Base-by-base conservation (phyloP, 805 yeast genomes). In the Candida loeiensis region DNA sequence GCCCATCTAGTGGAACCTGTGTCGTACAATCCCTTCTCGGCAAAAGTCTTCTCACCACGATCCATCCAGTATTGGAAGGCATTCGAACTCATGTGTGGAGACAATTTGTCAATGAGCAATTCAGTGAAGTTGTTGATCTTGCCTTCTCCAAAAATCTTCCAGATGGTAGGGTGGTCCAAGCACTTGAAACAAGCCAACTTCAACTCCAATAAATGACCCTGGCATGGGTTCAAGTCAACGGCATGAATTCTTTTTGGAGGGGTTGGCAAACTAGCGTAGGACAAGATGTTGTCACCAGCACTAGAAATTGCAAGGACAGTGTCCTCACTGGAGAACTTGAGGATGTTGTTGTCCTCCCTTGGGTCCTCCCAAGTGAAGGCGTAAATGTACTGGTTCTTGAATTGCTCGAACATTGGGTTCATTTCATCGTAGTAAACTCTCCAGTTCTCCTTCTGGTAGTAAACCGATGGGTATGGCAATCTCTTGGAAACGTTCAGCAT, bases 331-430 rank as follows among this genome's bases (percentile, higher is more conserved):
- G 70, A 66, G 51, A 85, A 67, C 32, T 79, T 73, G 49, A 85
- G 69, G 41, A 85, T 81, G 36, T 71, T 71, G 45, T 77, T 76
- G 64, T 85, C 95, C 63, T 84, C 93, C 41, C 83, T 73, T 21
- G 95, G 95, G 56, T 86, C 95, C 61, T 85, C 95, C 95, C 95
- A 85, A 5, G 95, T 85, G 61, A 85, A 85, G 4, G 95, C 90
- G 56, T 85, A 86, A 45, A 85, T 86, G 59, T 84, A 85, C 63
- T 85, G 89, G 54, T 83, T 74, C 44, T 76, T 78, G 66, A 85
- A 85, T 59, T 84, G 89, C 36, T 73, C 75, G 56, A 82, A 82
- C 49, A 74, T 74, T 6, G 82, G 79, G 53, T 77, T 76, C 48
- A 79, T 58, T 53, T 83, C 91, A 58, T 85, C 88, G 53, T 80